phyloP scores from a whole-genome alignment of 768 basidiomycete species.

The Dacryopinax spathularia region DNA sequence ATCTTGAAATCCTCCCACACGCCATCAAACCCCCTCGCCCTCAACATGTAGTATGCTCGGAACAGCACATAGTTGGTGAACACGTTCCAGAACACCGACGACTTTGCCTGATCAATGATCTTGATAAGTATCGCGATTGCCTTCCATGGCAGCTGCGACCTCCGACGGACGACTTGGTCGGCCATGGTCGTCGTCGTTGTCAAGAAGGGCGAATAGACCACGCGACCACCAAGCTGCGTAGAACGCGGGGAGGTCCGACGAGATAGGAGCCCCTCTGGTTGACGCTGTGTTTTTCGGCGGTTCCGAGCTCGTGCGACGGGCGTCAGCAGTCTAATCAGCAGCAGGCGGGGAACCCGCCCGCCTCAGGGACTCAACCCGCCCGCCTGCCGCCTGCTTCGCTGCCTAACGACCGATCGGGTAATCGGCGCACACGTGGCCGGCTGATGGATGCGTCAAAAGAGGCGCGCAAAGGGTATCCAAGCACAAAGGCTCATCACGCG shows the following conservation, averaged over 20 bases:
- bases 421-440: neutral
- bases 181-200: neutral
- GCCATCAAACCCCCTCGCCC: constrained; percentile 42
- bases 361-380: too few species aligned
- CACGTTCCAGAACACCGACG: constrained; percentile 41
- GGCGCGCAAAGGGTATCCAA: neutral
- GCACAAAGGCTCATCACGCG: neutral
- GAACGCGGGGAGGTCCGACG: neutral
- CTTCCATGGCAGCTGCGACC: neutral
- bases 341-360: too few species aligned
- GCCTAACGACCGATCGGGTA: neutral
- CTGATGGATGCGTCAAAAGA: neutral
- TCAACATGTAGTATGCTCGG: constrained; percentile 45
- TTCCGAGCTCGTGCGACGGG: too few species aligned
- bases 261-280: neutral
- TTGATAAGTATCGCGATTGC: neutral
- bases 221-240: too few species aligned
- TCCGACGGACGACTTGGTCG: neutral
- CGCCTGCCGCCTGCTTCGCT: neutral
- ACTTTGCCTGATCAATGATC: neutral
- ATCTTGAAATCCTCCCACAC: constrained; percentile 36
- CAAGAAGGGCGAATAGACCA: neutral
- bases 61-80: constrained; percentile 33
- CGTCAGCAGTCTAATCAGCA: too few species aligned
- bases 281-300: neutral